Evolutionary conservation across 2,329 filamentous ascomycete genomes (phyloP).

Genomic region (Trichoderma koningii): DNA sequence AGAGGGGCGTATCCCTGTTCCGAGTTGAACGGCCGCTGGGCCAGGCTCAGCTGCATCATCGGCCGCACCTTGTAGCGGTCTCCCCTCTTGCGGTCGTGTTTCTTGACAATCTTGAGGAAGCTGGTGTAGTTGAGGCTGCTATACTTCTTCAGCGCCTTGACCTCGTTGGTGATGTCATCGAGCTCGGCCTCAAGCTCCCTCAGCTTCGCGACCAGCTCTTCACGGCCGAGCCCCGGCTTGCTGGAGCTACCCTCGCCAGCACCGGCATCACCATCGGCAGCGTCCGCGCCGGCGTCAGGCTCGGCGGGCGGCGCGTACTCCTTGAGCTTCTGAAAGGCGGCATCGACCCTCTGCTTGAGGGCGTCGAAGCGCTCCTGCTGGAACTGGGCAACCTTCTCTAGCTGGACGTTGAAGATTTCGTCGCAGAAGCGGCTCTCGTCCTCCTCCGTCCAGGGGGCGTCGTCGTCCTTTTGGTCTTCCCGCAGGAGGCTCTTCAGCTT

Average conservation of each 20-base stretch:
- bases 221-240: constrained; percentile 47
- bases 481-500: constrained; percentile 89
- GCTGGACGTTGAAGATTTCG: constrained; percentile 89
- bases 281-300: constrained; percentile 42
- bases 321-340: constrained; percentile 69
- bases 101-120: constrained; percentile 98
- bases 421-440: constrained; percentile 94
- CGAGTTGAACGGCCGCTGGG: constrained; percentile 90
- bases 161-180: constrained; percentile 84
- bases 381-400: constrained; percentile 92
- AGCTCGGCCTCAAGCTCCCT: constrained; percentile 77
- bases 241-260: constrained; percentile 17
- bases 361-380: constrained; percentile 73
- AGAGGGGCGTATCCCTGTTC: constrained; percentile 86
- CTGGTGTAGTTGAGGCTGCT: constrained; percentile 96
- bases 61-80: constrained; percentile 84
- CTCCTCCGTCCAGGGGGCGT: constrained; percentile 82
- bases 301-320: constrained; percentile 65
- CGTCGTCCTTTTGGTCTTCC: constrained; percentile 66
- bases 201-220: constrained; percentile 56
- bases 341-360: constrained; percentile 57
- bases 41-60: constrained; percentile 85
- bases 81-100: constrained; percentile 93
- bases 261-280: constrained; percentile 35
- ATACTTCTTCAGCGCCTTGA: constrained; percentile 92